Conservation (phyloP, 495 filamentous ascomycete genomes). For the Margaritispora aquatica region DNA sequence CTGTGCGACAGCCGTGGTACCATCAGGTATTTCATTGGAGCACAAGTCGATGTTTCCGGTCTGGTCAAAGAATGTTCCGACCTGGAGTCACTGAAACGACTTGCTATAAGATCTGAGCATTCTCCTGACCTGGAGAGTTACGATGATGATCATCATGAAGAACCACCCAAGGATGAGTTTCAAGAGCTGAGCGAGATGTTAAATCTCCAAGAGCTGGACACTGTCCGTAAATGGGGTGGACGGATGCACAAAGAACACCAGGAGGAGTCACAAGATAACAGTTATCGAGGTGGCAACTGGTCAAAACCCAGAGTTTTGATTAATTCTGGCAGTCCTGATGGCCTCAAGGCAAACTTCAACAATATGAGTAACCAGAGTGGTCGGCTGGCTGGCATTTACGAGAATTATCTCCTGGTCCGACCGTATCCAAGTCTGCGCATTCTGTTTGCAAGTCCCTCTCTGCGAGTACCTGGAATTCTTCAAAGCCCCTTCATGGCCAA, state of each 20-base stretch:
- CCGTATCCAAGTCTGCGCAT: constrained; percentile 55
- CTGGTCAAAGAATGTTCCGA: constrained; percentile 50
- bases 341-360: not conserved
- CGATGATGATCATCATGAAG: constrained; percentile 12
- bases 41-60: constrained; percentile 56
- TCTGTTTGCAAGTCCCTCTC: constrained; percentile 59
- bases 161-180: constrained; percentile 28
- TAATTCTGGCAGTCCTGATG: constrained; percentile 22
- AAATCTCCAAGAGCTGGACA: constrained; percentile 52
- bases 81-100: constrained; percentile 46
- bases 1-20: constrained; percentile 53
- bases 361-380: constrained; percentile 16
- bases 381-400: constrained; percentile 37
- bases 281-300: constrained; percentile 26
- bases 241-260: constrained; percentile 45
- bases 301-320: constrained; percentile 33
- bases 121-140: constrained; percentile 19
- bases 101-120: constrained; percentile 30
- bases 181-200: constrained; percentile 57
- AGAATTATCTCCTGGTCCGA: constrained; percentile 57
- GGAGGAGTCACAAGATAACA: constrained; percentile 32
- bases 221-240: constrained; percentile 47
- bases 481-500: constrained; percentile 56
- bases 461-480: constrained; percentile 58
- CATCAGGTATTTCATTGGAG: constrained; percentile 55